Conservation (phyloP, 768 basidiomycete species). For the Megacollybia marginata region DNA sequence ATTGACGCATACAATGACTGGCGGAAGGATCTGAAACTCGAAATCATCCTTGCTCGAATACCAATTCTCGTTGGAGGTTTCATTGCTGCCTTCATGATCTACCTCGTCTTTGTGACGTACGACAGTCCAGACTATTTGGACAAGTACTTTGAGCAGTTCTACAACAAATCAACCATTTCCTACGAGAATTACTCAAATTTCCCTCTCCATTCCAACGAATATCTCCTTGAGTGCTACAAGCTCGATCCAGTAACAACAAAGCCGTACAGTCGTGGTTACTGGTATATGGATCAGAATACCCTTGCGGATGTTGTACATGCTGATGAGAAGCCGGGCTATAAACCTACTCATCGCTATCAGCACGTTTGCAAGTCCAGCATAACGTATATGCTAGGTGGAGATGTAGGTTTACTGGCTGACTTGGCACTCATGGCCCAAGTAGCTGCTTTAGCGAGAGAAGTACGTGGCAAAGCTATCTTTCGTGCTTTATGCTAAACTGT, state of each 20-base stretch:
- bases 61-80: slow-evolving; percentile 2
- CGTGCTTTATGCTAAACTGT: slow-evolving; percentile 1
- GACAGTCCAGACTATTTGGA: slow-evolving; percentile 4
- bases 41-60: slow-evolving; percentile 24
- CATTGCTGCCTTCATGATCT: slow-evolving; percentile 4
- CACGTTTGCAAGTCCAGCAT: slow-evolving; percentile 52
- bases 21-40: slow-evolving; percentile 32
- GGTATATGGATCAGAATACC: slow-evolving; percentile 30
- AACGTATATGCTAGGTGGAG: slow-evolving; percentile 65
- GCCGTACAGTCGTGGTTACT: slow-evolving; percentile 39
- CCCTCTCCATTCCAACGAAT: slow-evolving; percentile 51
- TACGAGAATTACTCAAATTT: slow-evolving; percentile 53
- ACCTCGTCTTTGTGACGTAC: slow-evolving; percentile 9
- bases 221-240: slow-evolving; percentile 49
- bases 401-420: slow-evolving; percentile 59
- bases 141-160: slow-evolving; percentile 9
- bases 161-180: slow-evolving; percentile 30
- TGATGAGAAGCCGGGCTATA: slow-evolving; percentile 17
- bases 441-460: slow-evolving; percentile 61
- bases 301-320: slow-evolving; percentile 28
- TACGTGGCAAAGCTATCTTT: slow-evolving; percentile 17
- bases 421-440: slow-evolving; percentile 61
- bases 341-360: slow-evolving; percentile 1
- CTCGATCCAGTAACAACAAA: slow-evolving; percentile 34
- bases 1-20: slow-evolving; percentile 25